Conservation (phyloP, 129 eudicot species). For the Apium graveolens region DNA sequence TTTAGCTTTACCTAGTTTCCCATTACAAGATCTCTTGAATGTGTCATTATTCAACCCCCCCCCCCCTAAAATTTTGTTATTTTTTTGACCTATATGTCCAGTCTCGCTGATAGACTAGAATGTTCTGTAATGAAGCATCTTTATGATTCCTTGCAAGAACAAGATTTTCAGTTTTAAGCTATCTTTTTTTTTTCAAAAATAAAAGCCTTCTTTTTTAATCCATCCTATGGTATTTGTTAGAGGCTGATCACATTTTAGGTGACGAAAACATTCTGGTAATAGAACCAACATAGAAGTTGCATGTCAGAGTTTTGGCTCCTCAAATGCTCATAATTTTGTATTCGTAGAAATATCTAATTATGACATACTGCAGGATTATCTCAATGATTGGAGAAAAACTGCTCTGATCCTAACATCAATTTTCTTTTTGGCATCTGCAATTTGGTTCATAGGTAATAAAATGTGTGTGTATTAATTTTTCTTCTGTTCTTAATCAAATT, state of each 20-base stretch:
- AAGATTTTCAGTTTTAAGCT: neutral
- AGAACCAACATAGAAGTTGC: neutral
- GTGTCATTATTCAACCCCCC: neutral
- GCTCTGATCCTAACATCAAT: constrained; percentile 55
- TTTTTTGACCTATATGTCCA: neutral
- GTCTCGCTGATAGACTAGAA: neutral
- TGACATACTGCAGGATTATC: constrained; percentile 43
- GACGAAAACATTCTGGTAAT: neutral
- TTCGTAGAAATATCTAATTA: neutral
- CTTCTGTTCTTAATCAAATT: neutral
- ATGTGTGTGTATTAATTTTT: too few species aligned
- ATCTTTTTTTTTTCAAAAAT: too few species aligned
- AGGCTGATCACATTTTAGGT: neutral
- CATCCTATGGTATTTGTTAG: neutral
- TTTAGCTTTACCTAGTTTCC: neutral
- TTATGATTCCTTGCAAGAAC: neutral
- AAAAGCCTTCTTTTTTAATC: too few species aligned
- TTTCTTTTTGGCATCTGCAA: constrained; percentile 69
- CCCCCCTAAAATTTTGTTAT: neutral
- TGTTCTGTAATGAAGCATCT: neutral
- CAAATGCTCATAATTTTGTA: neutral
- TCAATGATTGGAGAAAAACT: constrained; percentile 71
- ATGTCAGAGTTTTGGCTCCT: neutral
- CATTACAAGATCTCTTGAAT: neutral
- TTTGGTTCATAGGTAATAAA: constrained; percentile 68